Evolutionary conservation across 306 rosid genomes (phyloP).

Genomic region (Carpinus viminea): DNA sequence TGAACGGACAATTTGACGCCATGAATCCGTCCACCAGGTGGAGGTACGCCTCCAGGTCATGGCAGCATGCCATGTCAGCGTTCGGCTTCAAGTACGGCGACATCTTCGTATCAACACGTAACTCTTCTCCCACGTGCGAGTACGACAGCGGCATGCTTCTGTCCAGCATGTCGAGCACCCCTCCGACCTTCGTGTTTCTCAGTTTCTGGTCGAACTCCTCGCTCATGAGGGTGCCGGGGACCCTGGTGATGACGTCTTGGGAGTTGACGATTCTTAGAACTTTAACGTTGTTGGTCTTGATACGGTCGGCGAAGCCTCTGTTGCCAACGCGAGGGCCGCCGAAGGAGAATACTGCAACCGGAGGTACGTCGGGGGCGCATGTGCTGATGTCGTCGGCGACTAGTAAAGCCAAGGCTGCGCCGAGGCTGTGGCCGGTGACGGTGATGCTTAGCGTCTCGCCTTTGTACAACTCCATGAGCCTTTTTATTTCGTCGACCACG

Average conservation of each 20-base stretch:
- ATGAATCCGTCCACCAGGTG: constrained; percentile 89
- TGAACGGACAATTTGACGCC: constrained; percentile 82
- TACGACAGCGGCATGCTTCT: constrained; percentile 58
- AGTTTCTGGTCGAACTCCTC: constrained; percentile 54
- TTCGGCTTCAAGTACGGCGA: constrained; percentile 83
- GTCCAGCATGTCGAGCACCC: constrained; percentile 49
- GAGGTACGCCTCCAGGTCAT: constrained; percentile 88
- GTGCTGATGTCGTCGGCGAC: constrained; percentile 75
- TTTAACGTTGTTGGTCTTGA: constrained; percentile 46
- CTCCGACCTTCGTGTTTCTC: constrained; percentile 33
- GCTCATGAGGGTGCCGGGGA: constrained; percentile 50
- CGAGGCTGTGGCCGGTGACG: constrained; percentile 86
- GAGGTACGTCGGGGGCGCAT: constrained; percentile 39
- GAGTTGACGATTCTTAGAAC: constrained; percentile 80
- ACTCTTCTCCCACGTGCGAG: constrained; percentile 79
- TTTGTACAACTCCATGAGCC: constrained; percentile 53
- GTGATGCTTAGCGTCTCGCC: constrained; percentile 77
- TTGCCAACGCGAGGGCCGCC: constrained; percentile 95
- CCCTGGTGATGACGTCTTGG: constrained; percentile 80
- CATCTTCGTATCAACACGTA: constrained; percentile 77
- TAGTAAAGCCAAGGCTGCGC: constrained; percentile 74
- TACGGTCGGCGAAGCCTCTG: constrained; percentile 50
- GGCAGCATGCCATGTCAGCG: constrained; percentile 89
- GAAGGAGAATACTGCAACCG: constrained; percentile 79
- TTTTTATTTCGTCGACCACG: constrained; percentile 60